phyloP scores from a whole-genome alignment of 1,284 basidiomycete species.

The Ceratobasidium theobromae region DNA sequence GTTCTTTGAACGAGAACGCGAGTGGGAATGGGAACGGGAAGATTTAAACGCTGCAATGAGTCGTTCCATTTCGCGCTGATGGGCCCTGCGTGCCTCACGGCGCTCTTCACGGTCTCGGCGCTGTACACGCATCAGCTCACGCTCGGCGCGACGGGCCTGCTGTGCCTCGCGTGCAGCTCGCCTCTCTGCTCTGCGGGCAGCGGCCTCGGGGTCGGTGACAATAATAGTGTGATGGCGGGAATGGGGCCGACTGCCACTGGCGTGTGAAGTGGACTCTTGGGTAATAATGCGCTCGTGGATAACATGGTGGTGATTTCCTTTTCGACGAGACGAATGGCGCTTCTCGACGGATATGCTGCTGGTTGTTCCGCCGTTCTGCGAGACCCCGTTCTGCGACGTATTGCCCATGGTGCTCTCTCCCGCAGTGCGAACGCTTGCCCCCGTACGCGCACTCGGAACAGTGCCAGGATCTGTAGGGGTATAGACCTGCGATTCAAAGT shows the following conservation, averaged over 20 bases:
- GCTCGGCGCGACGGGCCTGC: slow-evolving; percentile 15
- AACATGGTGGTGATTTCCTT: slow-evolving; percentile 8
- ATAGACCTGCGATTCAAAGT: no score
- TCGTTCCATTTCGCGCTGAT: slow-evolving; percentile 16
- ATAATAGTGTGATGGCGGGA: slow-evolving; percentile 21
- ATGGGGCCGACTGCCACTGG: background rate
- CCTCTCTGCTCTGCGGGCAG: slow-evolving; percentile 9
- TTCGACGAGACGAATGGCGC: background rate
- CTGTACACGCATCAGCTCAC: slow-evolving; percentile 20
- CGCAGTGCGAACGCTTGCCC: no score
- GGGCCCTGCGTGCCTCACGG: background rate
- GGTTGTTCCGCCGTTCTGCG: no score
- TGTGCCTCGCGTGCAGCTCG: slow-evolving; percentile 12
- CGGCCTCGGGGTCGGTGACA: slow-evolving; percentile 16
- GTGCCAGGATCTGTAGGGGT: no score
- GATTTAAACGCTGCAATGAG: slow-evolving; percentile 5
- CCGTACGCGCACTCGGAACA: no score
- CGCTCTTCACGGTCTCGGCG: slow-evolving; percentile 18
- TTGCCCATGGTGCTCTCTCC: no score
- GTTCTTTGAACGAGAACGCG: background rate
- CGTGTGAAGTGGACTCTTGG: background rate
- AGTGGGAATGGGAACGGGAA: background rate
- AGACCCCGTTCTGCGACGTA: no score
- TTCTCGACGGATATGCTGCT: slow-evolving; percentile 18
- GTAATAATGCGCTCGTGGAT: slow-evolving; percentile 3